Evolutionary conservation across 1,284 basidiomycete species (phyloP), one percentile per base, ranked within the genome.

Genomic region (Papiliotrema flavescens): DNA sequence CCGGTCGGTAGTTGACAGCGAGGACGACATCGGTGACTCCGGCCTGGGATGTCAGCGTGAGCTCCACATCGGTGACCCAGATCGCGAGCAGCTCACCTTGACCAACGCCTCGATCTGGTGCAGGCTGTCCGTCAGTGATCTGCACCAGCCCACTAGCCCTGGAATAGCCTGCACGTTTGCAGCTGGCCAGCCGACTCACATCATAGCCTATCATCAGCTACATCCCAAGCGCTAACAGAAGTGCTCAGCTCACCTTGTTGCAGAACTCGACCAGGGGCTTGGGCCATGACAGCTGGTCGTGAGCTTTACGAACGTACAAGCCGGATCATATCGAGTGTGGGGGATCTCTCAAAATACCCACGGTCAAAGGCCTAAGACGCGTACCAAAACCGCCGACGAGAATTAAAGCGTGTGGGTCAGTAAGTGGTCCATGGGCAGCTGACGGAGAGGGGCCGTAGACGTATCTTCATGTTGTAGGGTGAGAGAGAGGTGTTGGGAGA

Each of bases 11-110:
- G 71, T 80, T 80, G 67, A 81, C 80, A 35, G 80, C 80, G 51
- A 81, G 77, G 47, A 81, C 80, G 58, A 81, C 78, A 65, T 80
- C 79, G 64, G 76, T 80, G 66, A 81, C 80, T 50, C 80, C 80
- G 54, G 79, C 80, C 77, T 79, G 57, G 20, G 13, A 22, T 43
- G 34, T 19, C 34, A 41, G n/a, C 35, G 39, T n/a, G 6, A 13
- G 19, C 7, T 42, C 28, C 11, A 32, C 47, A 35, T 32, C 19
- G 28, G 6, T 32, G 6, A 32, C 28, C 28, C 28, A 32, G 6
- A 32, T 39, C 13, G 15, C 14, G 6, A 26, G 37, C 17, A 56
- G 28, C 76, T 49, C 46, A 78, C 78, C 75, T 79, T 79, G 73
- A 81, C 79, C 32, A 81, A 73, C 53, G 79, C 74, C 62, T 80